These are phyloP conservation scores for Diutina sp. DNA, from an alignment of 1,139 yeast species.

Conservation along the genomic window DNA sequence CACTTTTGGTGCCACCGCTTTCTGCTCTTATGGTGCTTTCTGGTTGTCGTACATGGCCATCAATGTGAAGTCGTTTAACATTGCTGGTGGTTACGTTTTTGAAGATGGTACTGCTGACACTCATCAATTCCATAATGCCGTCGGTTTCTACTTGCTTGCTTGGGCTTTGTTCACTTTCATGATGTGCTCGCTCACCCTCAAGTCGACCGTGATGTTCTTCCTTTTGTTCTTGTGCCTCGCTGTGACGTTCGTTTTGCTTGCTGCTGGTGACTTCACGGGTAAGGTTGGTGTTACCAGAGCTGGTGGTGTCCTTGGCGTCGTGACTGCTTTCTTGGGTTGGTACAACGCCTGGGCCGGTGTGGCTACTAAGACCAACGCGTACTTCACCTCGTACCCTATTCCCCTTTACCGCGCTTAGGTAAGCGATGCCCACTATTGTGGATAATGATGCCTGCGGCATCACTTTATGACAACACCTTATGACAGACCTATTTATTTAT, in stretches of 20 bases:
- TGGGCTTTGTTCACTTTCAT: constrained; percentile 55
- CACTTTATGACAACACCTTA: background rate
- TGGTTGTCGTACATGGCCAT: constrained; percentile 60
- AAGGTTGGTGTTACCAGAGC: constrained; percentile 37
- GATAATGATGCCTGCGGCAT: background rate
- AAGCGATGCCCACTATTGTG: background rate
- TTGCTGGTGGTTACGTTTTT: constrained; percentile 30
- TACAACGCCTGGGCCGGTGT: constrained; percentile 36
- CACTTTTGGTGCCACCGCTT: constrained; percentile 53
- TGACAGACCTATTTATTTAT: constrained; percentile 2
- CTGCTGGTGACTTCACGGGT: constrained; percentile 42
- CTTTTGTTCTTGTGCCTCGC: constrained; percentile 39
- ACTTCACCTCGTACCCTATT: constrained; percentile 21
- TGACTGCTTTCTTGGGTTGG: constrained; percentile 51
- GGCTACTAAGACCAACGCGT: constrained; percentile 23
- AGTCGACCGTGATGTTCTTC: constrained; percentile 52
- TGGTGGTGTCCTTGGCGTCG: constrained; percentile 57
- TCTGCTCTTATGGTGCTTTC: constrained; percentile 64
- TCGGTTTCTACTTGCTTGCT: constrained; percentile 48
- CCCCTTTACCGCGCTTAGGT: constrained; percentile 10
- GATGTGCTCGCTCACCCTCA: constrained; percentile 45
- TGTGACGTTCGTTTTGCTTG: constrained; percentile 42
- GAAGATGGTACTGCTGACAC: constrained; percentile 14
- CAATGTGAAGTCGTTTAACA: constrained; percentile 41
- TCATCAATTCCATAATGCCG: constrained; percentile 33